Evolutionary conservation across 768 basidiomycete species (phyloP), one percentile per base, ranked within the genome.

Genomic region (Tulasnella sp.): DNA sequence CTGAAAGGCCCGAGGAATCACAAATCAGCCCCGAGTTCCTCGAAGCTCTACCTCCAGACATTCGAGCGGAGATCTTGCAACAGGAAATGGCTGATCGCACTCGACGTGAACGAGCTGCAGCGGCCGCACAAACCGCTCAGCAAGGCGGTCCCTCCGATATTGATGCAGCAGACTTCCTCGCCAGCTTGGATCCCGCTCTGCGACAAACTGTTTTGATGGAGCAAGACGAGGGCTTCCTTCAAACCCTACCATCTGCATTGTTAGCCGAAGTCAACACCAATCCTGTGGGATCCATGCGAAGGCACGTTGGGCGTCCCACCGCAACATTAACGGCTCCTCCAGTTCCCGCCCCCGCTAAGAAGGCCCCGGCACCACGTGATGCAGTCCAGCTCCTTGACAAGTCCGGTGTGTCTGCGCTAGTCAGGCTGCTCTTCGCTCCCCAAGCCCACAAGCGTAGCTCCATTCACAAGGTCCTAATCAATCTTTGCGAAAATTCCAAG

Each of bases 11-110:
- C 39, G 83, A 86, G 19, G 94, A 94, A 76, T 94, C 94, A 0
- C 90, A 92, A 77, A 95, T 99, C 80, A 96, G 92, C 80, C 79
- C 89, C 1, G 97, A 99, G 81, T 99, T 99, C 81, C 85, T 99
- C 62, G 92, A 98, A 76, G 97, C 97, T 0, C 83, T 98, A 4
- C 97, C 97, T 3, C 92, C 95, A 2, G 95, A 97, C 77, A 92
- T 99, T 71, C 90, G 97, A 29, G 95, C 94, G 0, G 97, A 99
- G 78, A 94, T 99, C 63, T 87, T 99, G 29, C 94, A 97, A 78
- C 95, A 98, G 80, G 96, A 98, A 80, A 88, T 90, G 3, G 80
- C 91, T 71, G 95, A 98, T 76, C 88, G 89, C 71, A 83, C 89
- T 32, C 83, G 90, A n/a, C 77, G 77, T 9, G 76, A 75, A 41